Conservation (phyloP, 768 basidiomycete genomes). For the Phanerodontia chrysosporium region DNA sequence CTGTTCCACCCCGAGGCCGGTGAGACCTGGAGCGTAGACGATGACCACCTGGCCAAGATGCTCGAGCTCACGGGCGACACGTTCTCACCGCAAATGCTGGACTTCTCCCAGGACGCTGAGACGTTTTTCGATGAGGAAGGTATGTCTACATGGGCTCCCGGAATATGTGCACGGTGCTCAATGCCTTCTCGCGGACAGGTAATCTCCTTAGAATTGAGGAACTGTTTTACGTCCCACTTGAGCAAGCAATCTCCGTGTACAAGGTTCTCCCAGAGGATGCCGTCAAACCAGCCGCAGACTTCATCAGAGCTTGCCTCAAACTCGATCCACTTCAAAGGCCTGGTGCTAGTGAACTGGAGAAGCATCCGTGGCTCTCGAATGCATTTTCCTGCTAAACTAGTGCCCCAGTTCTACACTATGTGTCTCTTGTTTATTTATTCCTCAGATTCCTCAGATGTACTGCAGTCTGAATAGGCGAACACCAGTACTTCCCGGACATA, state of each 20-base stretch:
- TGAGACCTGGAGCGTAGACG: constrained; percentile 17
- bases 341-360: constrained; percentile 6
- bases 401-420: too few relatives aligned
- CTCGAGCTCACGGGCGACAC: constrained; percentile 25
- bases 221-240: not conserved
- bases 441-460: too few relatives aligned
- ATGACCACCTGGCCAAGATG: constrained; percentile 28
- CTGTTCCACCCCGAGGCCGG: constrained; percentile 21
- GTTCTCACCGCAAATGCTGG: constrained; percentile 17
- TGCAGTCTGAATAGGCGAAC: too few relatives aligned
- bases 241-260: not conserved
- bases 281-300: constrained; percentile 1
- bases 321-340: constrained; percentile 6
- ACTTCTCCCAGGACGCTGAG: not conserved
- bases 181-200: not conserved
- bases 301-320: constrained; percentile 2
- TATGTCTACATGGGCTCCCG: not conserved
- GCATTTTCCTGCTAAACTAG: not conserved
- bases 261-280: not conserved
- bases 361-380: not conserved
- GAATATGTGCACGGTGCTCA: not conserved
- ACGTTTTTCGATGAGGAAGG: constrained; percentile 12
- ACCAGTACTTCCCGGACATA: too few relatives aligned
- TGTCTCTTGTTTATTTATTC: too few relatives aligned
- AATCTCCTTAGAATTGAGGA: not conserved